Percentiles rank a stretch among this genome's conserved stretches.
Evolutionary conservation across 2,329 filamentous ascomycete species (phyloP).

Genomic region (Nemania serpens): DNA sequence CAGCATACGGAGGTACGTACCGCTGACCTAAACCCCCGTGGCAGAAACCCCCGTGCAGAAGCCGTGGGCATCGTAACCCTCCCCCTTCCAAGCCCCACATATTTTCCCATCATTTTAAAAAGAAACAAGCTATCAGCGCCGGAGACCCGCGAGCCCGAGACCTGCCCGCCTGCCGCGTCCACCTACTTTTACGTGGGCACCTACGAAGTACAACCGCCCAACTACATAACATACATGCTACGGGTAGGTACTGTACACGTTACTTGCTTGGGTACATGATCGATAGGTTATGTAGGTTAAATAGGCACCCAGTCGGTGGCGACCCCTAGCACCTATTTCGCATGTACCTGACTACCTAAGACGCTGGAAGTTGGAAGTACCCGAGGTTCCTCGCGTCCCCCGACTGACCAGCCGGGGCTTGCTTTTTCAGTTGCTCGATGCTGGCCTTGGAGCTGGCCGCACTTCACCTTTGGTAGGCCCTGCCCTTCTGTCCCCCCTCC

Average conservation of each 20-base stretch:
- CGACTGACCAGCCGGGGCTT: slow-evolving; percentile 1
- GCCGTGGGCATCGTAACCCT: slow-evolving; percentile 6
- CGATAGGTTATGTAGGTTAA: too few relatives aligned
- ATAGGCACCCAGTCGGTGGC: too few relatives aligned
- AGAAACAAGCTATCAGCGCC: slow-evolving; percentile 20
- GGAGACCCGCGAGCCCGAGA: slow-evolving; percentile 28
- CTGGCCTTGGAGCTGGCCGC: too few relatives aligned
- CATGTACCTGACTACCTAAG: background rate
- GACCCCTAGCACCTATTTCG: too few relatives aligned
- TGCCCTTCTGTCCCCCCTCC: background rate
- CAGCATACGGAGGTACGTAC: slow-evolving; percentile 26
- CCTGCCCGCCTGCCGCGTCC: slow-evolving; percentile 22
- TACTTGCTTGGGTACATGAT: too few relatives aligned
- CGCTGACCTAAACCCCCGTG: slow-evolving; percentile 5
- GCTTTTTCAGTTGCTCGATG: background rate
- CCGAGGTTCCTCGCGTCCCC: slow-evolving; percentile 7
- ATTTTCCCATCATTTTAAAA: slow-evolving; percentile 21
- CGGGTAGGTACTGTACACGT: too few relatives aligned
- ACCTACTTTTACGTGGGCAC: background rate
- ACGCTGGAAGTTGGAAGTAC: background rate
- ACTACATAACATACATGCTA: too few relatives aligned
- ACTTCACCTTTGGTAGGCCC: too few relatives aligned
- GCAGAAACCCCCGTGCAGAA: slow-evolving; percentile 12
- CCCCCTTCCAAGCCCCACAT: slow-evolving; percentile 14
- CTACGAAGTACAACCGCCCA: background rate